These are phyloP conservation scores for Adansonia grandidieri DNA, from an alignment of 441 rosid species.

Conservation along the genomic window DNA sequence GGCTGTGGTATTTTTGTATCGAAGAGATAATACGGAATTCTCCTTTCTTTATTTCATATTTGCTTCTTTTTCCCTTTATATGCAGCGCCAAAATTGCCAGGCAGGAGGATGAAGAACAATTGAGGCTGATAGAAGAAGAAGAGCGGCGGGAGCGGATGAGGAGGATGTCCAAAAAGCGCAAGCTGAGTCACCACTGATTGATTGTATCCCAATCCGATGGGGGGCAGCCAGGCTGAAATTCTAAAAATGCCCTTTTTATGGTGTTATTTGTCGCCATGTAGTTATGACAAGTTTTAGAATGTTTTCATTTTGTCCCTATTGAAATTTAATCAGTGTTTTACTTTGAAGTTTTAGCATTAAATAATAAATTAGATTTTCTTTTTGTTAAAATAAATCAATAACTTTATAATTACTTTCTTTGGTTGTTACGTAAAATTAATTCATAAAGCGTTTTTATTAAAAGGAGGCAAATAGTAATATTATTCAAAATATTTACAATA, in stretches of 20 bases:
- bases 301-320: neutral
- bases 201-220: neutral
- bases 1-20: neutral
- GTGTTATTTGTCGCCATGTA: neutral
- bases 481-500: no score
- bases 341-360: neutral
- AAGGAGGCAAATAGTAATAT: no score
- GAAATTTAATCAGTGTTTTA: neutral
- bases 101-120: constrained; percentile 77
- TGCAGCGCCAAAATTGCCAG: constrained; percentile 77
- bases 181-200: constrained; percentile 41
- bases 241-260: neutral
- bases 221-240: neutral
- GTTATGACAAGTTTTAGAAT: neutral
- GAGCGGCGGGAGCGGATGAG: constrained; percentile 62
- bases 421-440: neutral
- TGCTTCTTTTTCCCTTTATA: neutral
- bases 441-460: neutral
- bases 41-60: neutral
- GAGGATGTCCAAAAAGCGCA: constrained; percentile 59
- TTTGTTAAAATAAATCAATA: neutral
- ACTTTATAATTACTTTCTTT: neutral
- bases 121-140: constrained; percentile 68
- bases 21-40: neutral
- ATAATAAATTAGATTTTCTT: neutral